Evolutionary conservation across 1,139 yeast species (phyloP), one percentile per base, ranked within the genome.

Genomic region (Pichia sp.): DNA sequence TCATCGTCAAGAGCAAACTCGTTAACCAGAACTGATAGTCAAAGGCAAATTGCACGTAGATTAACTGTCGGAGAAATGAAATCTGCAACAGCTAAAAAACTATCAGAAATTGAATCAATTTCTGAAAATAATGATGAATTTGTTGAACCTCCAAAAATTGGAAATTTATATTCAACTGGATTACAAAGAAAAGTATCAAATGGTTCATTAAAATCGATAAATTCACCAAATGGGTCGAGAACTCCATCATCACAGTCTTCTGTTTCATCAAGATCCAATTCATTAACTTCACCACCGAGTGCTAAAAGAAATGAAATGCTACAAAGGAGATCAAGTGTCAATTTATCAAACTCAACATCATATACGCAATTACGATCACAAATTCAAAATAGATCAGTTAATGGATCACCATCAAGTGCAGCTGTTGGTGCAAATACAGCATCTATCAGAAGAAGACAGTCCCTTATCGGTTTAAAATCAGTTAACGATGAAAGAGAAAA

Each of bases 261-360:
- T 9, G n/a, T 19, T 22, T 34, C 58, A 5, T 59, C 65, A 25
- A 54, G 64, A n/a, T 50, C 58, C 2, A 59, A 65, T n/a, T 60
- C 64, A 5, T 39, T 60, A 2, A 57, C 50, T 2, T 38, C 51
- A 7, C 42, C 54, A 14, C 50, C 53, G 1, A 52, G 30, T 43
- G 25, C 18, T 10, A 33, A 11, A 29, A 43, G 14, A 13, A 28
- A 19, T 33, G 36, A 45, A 19, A 30, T 28, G 18, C 11, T 45
- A 7, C 42, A 45, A 19, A 39, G 48, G 42, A 44, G 55, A 45
- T 33, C 46, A n/a, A 52, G 53, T 28, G 47, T 47, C 4, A 46
- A 41, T 42, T 22, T 31, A 11, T 38, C 47, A 7, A 28, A 19
- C 2, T 45, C 53, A 4, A n/a, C 47, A 30, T 33, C 50, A 27